Conservation (phyloP, 345 rosid species). For the Gossypium turneri region DNA sequence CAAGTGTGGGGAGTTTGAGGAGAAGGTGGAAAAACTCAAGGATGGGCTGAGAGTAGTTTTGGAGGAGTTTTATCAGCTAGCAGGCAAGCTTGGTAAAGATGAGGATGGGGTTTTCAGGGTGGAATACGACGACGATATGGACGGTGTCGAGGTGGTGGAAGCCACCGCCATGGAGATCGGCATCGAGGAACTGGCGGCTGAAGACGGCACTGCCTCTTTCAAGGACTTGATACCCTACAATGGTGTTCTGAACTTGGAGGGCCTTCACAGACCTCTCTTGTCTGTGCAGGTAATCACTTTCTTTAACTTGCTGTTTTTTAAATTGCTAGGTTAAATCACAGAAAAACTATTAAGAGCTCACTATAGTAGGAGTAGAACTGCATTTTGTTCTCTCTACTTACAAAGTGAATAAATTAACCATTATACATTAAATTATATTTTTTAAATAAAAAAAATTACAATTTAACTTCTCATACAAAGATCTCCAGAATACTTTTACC, state of each 20-base stretch:
- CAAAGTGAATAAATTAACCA: too few relatives aligned
- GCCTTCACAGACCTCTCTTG: constrained; percentile 61
- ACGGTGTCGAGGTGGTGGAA: constrained; percentile 70
- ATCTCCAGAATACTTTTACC: too few relatives aligned
- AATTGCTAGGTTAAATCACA: neutral
- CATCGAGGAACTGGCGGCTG: constrained; percentile 60
- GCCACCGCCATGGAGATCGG: constrained; percentile 50
- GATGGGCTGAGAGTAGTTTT: constrained; percentile 60
- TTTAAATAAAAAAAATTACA: too few relatives aligned
- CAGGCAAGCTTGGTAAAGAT: constrained; percentile 75
- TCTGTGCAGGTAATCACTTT: constrained; percentile 56
- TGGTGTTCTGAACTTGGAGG: constrained; percentile 73
- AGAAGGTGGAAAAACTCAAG: constrained; percentile 62
- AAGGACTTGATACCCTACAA: constrained; percentile 69
- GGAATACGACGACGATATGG: constrained; percentile 67
- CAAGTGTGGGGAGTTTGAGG: constrained; percentile 34
- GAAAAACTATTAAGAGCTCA: too few relatives aligned
- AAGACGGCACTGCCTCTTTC: constrained; percentile 47
- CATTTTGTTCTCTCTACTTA: too few relatives aligned
- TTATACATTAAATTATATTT: too few relatives aligned
- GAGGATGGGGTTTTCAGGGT: constrained; percentile 72
- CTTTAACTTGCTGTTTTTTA: neutral
- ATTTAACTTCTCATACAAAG: too few relatives aligned
- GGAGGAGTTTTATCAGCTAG: constrained; percentile 77
- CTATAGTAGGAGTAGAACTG: too few relatives aligned